Evolutionary conservation across 768 basidiomycete species (phyloP), one percentile per base, ranked within the genome.

Genomic region (Neoboletus magnificus): DNA sequence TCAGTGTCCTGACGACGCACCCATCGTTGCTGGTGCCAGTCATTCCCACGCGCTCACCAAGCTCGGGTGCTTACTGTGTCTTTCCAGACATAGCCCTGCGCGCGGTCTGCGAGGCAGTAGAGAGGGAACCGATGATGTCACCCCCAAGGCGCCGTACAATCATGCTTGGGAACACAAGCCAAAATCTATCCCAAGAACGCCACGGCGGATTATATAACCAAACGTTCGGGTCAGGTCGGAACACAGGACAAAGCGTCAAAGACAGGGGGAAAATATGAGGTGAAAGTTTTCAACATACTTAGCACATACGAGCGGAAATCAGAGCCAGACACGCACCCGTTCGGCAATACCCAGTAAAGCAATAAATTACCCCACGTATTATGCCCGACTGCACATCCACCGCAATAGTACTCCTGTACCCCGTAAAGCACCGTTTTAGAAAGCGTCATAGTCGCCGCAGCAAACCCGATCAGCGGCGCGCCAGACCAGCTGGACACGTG

Each of bases 381-480:
- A 66, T 96, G 93, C 10, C 91, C 91, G 29, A 86, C 74, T 11
- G 82, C 75, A 63, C 91, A 93, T 48, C 76, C 84, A 3, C 79
- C 77, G 68, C 90, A 91, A 65, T 77, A 91, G 69, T 86, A 87
- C 70, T 94, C 93, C 67, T 92, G 86, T 15, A 76, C 68, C 78
- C 81, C 82, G 71, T 95, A 96, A n/a, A 96, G 77, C 8, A 84
- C 67, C 3, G 93, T 96, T 75, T 96, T 95, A 36, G 85, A 81
- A 40, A 93, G 72, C 0, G 93, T 95, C 86, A 93, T 85, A n/a
- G 79, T 69, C 3, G 79, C 85, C 1, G 82, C 78, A 18, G 81
- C 76, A 64, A 93, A 89, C 5, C 91, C 93, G 51, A 95, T 64
- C 27, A 94, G 60, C 2, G 88, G 80, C 0, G 93, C 89, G 13